Evolutionary conservation across 208 protist species (phyloP), one percentile per base, ranked within the genome.

Genomic region (Sergeia podlipaevii): DNA sequence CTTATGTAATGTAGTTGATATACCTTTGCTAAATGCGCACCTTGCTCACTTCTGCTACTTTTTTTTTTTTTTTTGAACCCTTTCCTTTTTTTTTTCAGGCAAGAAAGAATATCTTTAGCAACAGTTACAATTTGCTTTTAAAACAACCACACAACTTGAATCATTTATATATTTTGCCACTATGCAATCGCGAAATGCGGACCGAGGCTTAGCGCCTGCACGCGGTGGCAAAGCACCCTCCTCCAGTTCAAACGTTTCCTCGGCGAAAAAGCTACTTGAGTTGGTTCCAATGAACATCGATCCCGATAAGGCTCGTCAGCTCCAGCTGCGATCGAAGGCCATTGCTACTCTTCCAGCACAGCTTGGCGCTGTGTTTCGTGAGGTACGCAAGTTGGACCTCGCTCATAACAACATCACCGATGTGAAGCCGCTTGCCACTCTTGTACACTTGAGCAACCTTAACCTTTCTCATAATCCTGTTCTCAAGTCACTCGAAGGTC

Each of bases 271-370:
- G 24, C 85, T 95, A 56, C 41, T 81, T 15, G 63, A 87, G 34
- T 55, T 77, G 3, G 81, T 95, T 30, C 80, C 88, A 8, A 62
- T 95, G 17, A 84, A 95, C 43, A 53, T 90, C 10, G 79, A 91
- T 42, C 47, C 89, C 11, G 83, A 89, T 32, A 57, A 50, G n/a
- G 65, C 77, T 0, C 69, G 77, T 8, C 72, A 82, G 46, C 60
- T 95, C 18, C 23, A 62, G 8, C 39, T 91, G 18, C 55, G 65
- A 17, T 56, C 56, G 18, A 85, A 85, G 50, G 60, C 51, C 1
- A 38, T 95, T 13, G 55, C 38, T 1, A 30, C 55, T 0, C 57
- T 95, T 18, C 84, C 88, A 0, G 23, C 58, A 1, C 68, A 74
- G 8, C 56, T 95, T 7, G 70, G 70, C 8, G 37, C 52, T 4